Conservation (phyloP, 2,329 filamentous ascomycete genomes). For the Cordyceps militaris region DNA sequence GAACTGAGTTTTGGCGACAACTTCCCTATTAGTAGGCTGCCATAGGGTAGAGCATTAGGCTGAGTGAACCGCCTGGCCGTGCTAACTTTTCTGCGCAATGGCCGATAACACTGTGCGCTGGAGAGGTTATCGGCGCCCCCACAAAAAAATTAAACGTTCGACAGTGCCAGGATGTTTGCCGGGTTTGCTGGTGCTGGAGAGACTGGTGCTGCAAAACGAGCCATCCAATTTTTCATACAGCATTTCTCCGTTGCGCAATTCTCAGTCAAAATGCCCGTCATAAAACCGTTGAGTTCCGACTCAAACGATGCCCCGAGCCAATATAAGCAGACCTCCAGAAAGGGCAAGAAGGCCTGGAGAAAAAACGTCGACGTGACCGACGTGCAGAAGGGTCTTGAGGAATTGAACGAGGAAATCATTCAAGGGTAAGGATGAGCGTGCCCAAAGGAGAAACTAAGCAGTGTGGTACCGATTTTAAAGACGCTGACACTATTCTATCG, state of each 20-base stretch:
- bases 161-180: neutral
- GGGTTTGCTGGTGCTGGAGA: too few species aligned
- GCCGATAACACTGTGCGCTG: slow-evolving; percentile 11
- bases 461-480: slow-evolving; percentile 9
- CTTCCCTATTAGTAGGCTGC: too few species aligned
- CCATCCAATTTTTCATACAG: neutral
- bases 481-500: slow-evolving; percentile 13
- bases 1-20: too few species aligned
- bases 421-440: slow-evolving; percentile 55
- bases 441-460: neutral
- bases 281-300: slow-evolving; percentile 38
- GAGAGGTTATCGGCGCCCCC: slow-evolving; percentile 10
- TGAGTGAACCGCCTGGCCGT: too few species aligned
- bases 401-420: slow-evolving; percentile 83
- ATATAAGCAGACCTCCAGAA: slow-evolving; percentile 82
- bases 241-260: neutral
- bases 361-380: slow-evolving; percentile 95
- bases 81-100: neutral
- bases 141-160: slow-evolving; percentile 12
- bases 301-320: slow-evolving; percentile 63
- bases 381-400: slow-evolving; percentile 73
- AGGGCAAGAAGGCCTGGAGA: slow-evolving; percentile 97
- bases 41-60: too few species aligned
- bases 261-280: slow-evolving; percentile 43
- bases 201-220: slow-evolving; percentile 1